These are phyloP conservation scores for Fomitopsis serialis DNA, from an alignment of 768 basidiomycete genomes.

Conservation along the genomic window DNA sequence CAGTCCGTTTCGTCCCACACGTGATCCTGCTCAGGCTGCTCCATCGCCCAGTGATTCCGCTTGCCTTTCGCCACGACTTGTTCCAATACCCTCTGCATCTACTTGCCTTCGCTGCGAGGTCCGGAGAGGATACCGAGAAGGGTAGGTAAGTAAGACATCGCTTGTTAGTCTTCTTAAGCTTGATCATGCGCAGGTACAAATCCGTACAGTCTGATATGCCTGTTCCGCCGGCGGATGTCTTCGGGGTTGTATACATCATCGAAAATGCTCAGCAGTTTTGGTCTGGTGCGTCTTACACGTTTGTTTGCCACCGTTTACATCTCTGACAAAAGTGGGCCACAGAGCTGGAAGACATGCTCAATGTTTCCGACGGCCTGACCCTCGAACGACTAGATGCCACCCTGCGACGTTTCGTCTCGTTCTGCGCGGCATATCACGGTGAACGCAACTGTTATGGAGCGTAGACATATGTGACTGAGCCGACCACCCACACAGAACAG, in stretches of 20 bases:
- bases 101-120: no score
- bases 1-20: no score
- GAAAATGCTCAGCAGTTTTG: slow-evolving; percentile 86
- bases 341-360: slow-evolving; percentile 88
- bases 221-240: slow-evolving; percentile 27
- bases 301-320: not conserved
- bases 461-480: not conserved
- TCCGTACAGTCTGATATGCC: slow-evolving; percentile 1
- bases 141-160: no score
- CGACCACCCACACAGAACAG: slow-evolving; percentile 40
- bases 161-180: no score
- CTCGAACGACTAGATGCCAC: slow-evolving; percentile 76
- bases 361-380: slow-evolving; percentile 58
- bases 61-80: no score
- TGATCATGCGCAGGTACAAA: no score
- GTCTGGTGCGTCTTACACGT: slow-evolving; percentile 56
- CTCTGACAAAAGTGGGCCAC: not conserved
- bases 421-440: slow-evolving; percentile 89
- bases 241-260: slow-evolving; percentile 80
- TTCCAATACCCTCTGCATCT: no score
- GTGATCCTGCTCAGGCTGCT: no score
- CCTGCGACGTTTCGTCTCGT: slow-evolving; percentile 65
- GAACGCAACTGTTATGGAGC: slow-evolving; percentile 21
- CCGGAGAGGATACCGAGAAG: no score
- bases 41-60: no score